These are phyloP conservation scores for Malus hybrid DNA, from an alignment of 331 rosid species.

Conservation along the genomic window DNA sequence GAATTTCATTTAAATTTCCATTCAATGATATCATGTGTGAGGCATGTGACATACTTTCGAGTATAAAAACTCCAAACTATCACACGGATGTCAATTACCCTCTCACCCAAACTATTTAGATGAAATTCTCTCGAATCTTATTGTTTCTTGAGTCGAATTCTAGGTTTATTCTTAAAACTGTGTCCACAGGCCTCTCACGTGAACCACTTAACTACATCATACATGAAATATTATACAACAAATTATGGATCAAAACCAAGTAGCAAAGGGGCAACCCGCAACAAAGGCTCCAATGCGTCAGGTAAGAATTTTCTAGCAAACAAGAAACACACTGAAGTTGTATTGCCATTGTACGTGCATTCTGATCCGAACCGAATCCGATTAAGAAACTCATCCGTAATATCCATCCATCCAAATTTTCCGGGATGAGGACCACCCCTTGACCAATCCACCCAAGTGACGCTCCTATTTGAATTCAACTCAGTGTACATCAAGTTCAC, in stretches of 20 bases:
- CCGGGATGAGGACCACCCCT: slow-evolving; percentile 46
- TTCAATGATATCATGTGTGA: too few species aligned
- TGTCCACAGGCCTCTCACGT: too few species aligned
- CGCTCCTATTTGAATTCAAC: slow-evolving; percentile 26
- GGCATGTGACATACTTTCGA: too few species aligned
- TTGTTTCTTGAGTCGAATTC: too few species aligned
- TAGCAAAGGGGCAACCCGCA: slow-evolving; percentile 30
- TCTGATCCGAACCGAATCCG: slow-evolving; percentile 31
- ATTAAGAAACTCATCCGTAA: slow-evolving; percentile 39
- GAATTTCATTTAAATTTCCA: too few species aligned
- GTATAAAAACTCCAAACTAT: too few species aligned
- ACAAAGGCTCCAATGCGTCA: slow-evolving; percentile 38
- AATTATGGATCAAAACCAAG: slow-evolving; percentile 28
- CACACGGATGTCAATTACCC: too few species aligned
- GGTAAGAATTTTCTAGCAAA: slow-evolving; percentile 58
- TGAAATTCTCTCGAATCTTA: too few species aligned
- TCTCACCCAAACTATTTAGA: too few species aligned
- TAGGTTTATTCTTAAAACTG: too few species aligned
- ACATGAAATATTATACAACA: not conserved
- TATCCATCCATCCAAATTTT: slow-evolving; percentile 20
- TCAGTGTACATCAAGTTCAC: slow-evolving; percentile 19
- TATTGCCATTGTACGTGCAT: slow-evolving; percentile 32
- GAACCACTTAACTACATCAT: too few species aligned
- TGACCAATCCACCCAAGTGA: slow-evolving; percentile 68
- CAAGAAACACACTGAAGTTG: slow-evolving; percentile 39